Conservation (phyloP, 2,329 filamentous ascomycete species). For the Pseudogymnoascus sp. region DNA sequence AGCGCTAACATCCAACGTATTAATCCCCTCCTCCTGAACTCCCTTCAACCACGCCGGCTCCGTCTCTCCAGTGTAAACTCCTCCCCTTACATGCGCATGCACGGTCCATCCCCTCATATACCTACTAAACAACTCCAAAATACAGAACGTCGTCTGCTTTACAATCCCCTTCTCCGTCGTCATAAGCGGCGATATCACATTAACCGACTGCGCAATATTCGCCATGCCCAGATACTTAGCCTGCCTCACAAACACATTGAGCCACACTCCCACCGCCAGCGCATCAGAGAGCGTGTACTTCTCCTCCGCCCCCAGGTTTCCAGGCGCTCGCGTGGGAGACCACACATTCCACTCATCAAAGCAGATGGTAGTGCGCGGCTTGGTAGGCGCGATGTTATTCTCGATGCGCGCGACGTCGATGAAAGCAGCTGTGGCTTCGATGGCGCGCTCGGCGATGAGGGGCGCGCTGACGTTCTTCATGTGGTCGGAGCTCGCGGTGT, state of each 20-base stretch:
- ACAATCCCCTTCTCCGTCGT: slow-evolving; percentile 47
- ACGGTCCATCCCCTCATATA: slow-evolving; percentile 68
- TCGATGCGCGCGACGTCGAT: slow-evolving; percentile 57
- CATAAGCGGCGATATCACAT: slow-evolving; percentile 60
- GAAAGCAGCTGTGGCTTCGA: slow-evolving; percentile 49
- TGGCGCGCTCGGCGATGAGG: slow-evolving; percentile 53
- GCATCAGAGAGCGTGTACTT: slow-evolving; percentile 55
- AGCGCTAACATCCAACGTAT: slow-evolving; percentile 62
- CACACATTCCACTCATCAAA: slow-evolving; percentile 67
- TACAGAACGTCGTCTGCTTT: slow-evolving; percentile 59
- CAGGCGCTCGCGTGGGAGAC: slow-evolving; percentile 53
- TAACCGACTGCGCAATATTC: slow-evolving; percentile 58
- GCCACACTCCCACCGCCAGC: slow-evolving; percentile 51
- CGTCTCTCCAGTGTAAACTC: slow-evolving; percentile 58
- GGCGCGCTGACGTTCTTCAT: slow-evolving; percentile 47
- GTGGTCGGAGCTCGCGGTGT: slow-evolving; percentile 41
- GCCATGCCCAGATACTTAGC: slow-evolving; percentile 55
- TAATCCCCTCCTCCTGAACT: slow-evolving; percentile 53
- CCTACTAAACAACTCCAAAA: slow-evolving; percentile 50
- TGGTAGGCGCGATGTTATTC: slow-evolving; percentile 32
- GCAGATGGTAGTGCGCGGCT: slow-evolving; percentile 47
- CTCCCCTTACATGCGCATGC: slow-evolving; percentile 53
- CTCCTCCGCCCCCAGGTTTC: slow-evolving; percentile 54
- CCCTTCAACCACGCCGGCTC: slow-evolving; percentile 56
- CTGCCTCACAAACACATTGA: slow-evolving; percentile 58